These are phyloP conservation scores for Ceratorhiza oryzae-sativae DNA, from an alignment of 1,284 basidiomycete genomes.

Conservation along the genomic window DNA sequence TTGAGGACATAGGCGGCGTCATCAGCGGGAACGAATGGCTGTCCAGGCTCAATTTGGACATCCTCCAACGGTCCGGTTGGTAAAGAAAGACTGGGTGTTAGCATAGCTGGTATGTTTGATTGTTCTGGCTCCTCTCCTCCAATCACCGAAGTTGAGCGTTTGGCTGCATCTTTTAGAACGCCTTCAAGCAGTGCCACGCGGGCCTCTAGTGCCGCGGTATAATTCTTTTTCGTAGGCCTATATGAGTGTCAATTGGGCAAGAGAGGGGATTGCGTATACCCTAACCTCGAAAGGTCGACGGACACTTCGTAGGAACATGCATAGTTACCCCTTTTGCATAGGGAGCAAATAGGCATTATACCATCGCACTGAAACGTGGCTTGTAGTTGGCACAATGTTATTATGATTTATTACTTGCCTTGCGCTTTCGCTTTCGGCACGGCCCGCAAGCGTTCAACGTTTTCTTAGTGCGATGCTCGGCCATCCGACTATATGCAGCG, in stretches of 20 bases:
- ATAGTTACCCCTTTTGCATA: constrained; percentile 15
- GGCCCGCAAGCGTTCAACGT: constrained; percentile 18
- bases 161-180: constrained; percentile 10
- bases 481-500: constrained; percentile 19
- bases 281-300: constrained; percentile 23
- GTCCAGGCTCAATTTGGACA: not conserved
- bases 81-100: not conserved
- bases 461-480: constrained; percentile 17
- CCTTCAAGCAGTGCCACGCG: constrained; percentile 18
- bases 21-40: constrained; percentile 8
- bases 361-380: constrained; percentile 20
- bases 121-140: not conserved
- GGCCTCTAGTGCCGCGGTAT: constrained; percentile 30
- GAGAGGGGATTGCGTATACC: not conserved
- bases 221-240: constrained; percentile 35
- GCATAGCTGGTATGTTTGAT: not conserved
- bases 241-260: not conserved
- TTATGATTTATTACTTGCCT: not conserved
- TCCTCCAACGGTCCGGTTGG: not conserved
- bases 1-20: not conserved
- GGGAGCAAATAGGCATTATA: constrained; percentile 15
- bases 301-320: constrained; percentile 26
- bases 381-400: not conserved
- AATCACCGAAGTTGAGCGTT: not conserved
- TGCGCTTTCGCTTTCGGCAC: constrained; percentile 25